Percentiles rank a stretch among this genome's conserved stretches.
These are phyloP conservation scores for Parietaria judaica DNA, from an alignment of 306 rosid genomes.

Conservation along the genomic window DNA sequence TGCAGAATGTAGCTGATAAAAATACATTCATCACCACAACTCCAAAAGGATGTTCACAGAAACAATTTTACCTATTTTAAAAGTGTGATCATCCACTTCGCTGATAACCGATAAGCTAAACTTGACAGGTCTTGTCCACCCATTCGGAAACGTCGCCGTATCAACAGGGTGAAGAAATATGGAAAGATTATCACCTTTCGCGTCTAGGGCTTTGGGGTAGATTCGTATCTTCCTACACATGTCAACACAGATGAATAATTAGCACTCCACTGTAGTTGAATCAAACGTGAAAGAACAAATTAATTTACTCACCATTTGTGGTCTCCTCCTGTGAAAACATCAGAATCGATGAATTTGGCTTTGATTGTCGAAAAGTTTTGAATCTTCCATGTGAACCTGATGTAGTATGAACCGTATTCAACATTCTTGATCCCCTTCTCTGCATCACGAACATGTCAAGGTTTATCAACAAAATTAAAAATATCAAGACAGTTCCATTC, in stretches of 20 bases:
- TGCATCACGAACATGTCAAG: no score
- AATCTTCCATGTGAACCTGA: constrained; percentile 77
- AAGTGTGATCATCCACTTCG: no score
- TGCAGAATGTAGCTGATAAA: no score
- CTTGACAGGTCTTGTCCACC: constrained; percentile 34
- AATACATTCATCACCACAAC: no score
- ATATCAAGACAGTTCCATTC: no score
- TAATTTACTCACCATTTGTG: constrained; percentile 56
- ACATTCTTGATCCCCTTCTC: constrained; percentile 26
- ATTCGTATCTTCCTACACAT: constrained; percentile 71
- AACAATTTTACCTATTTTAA: no score
- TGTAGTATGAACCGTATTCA: constrained; percentile 35
- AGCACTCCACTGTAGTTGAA: constrained; percentile 5
- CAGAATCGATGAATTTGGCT: constrained; percentile 67
- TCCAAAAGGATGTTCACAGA: no score
- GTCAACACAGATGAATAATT: background rate
- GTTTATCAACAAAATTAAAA: no score
- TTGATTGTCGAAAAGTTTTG: constrained; percentile 67
- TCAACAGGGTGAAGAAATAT: constrained; percentile 66
- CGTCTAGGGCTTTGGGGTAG: constrained; percentile 71
- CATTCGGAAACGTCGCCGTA: constrained; percentile 65
- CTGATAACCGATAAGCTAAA: no score
- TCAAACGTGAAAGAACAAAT: constrained; percentile 11
- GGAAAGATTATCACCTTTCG: background rate
- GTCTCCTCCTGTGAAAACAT: constrained; percentile 61